Evolutionary conservation across 805 yeast species (phyloP), one percentile per base, ranked within the genome.

Genomic region (Saccharomycopsis sp.): DNA sequence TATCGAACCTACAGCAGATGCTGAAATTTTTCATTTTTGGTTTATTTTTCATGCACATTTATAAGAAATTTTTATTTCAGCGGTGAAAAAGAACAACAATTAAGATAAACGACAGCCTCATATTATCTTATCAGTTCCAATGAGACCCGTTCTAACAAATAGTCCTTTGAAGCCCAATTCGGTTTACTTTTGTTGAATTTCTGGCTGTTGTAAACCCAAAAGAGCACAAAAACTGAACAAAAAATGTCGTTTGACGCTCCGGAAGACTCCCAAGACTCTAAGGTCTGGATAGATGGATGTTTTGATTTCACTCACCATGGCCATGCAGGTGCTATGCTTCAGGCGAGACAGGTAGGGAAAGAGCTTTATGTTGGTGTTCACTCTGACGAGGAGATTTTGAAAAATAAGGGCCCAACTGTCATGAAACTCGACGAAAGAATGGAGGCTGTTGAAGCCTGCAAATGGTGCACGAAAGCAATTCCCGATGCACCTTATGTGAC

Each of bases 301-400:
- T 94, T 94, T 72, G 99, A 94, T 71, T 94, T 94, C 73, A 89
- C 96, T 48, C 99, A 94, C 70, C 98, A 94, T 67, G 98, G 79
- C 23, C 99, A 94, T 66, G 96, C 97, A 2, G 97, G 97, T 34
- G 99, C 98, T 20, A 84, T 94, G 81, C 73, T 89, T 57, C 99
- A 94, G 70, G 97, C 99, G 0, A 79, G 96, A 46, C 89, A 85
- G 65, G 78, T 87, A 16, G 97, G 97, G 8, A 74, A 76, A 24
- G 89, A 82, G 62, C 78, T 91, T 50, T 81, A 74, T 57, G 96
- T 89, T 12, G 99, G 99, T 0, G 89, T 94, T 20, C 99, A 94
- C 70, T 83, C 89, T 2, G 99, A 94, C 70, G 91, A 84, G 63
- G 98, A 87, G 37, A 94, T 94, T 54, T 71, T 78, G 51, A 70